These are phyloP conservation scores for Phytophthora tubulina DNA, from an alignment of 352 stramenopile genomes.

Conservation along the genomic window DNA sequence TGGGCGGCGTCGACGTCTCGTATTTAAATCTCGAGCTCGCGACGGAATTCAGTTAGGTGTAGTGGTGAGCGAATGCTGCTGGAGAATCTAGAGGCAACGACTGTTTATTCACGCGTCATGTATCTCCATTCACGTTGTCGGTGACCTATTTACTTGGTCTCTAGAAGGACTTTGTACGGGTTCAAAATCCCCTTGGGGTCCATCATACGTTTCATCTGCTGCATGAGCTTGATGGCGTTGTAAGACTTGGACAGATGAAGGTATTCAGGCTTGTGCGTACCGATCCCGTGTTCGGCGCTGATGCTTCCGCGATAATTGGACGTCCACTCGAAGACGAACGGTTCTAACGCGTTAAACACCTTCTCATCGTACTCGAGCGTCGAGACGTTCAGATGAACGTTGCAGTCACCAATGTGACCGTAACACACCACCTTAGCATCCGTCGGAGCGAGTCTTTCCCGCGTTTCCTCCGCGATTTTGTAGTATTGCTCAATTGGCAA, in stretches of 20 bases:
- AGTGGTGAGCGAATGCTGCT: slow-evolving; percentile 12
- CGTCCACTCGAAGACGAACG: slow-evolving; percentile 88
- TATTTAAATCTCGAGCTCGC: slow-evolving; percentile 72
- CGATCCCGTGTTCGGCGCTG: slow-evolving; percentile 97
- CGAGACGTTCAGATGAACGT: slow-evolving; percentile 97
- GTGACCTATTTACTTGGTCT: slow-evolving; percentile 28
- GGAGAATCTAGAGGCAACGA: slow-evolving; percentile 28
- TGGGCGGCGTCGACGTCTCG: slow-evolving; percentile 66
- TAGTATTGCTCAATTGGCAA: slow-evolving; percentile 94
- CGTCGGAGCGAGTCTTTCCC: slow-evolving; percentile 53
- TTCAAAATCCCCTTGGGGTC: slow-evolving; percentile 97
- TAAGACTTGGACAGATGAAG: slow-evolving; percentile 88
- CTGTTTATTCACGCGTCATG: slow-evolving; percentile 24
- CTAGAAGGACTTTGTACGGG: slow-evolving; percentile 94
- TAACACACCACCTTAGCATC: slow-evolving; percentile 87
- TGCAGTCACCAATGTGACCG: slow-evolving; percentile 96
- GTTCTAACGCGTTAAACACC: slow-evolving; percentile 73
- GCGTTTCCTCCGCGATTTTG: slow-evolving; percentile 87
- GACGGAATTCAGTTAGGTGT: slow-evolving; percentile 42
- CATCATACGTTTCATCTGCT: slow-evolving; percentile 94
- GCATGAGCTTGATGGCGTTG: slow-evolving; percentile 92
- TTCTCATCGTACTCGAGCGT: slow-evolving; percentile 73
- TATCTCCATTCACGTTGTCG: background rate
- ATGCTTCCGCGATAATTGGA: slow-evolving; percentile 94
- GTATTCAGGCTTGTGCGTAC: slow-evolving; percentile 93